Base-by-base conservation (phyloP, 352 stramenopile species). In the Pythium myriotylum region DNA sequence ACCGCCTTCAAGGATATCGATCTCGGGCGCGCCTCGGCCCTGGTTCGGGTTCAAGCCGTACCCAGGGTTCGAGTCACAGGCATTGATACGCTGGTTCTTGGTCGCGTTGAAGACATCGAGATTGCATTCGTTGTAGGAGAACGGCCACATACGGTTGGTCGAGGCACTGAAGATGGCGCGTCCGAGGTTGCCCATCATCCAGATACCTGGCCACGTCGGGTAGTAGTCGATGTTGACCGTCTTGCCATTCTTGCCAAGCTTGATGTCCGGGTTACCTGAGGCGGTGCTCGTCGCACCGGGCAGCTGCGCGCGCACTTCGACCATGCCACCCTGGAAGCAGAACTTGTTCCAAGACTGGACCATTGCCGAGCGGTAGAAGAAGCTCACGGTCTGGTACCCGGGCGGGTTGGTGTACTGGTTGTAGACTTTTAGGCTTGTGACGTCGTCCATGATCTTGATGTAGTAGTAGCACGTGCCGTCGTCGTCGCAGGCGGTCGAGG, bases 281-380 rank as follows among this genome's bases (percentile, higher is more conserved):
- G 59, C 45, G 5, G 37, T 81, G 26, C 83, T 74, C 1, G 84
- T 68, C n/a, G 91, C 87, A 2, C 92, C 93, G 0, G 93, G 94
- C 8, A 98, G 74, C 50, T 96, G 88, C 0, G 86, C 81, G 45
- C 83, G 74, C 13, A 97, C 71, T 61, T 98, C 91, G 27, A 97
- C 61, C 59, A 98, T 86, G 4, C 93, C 93, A 5, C 91, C 93
- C 33, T 95, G 94, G 63, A 97, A 97, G 65, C 93, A 98, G 67
- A 98, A 98, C 49, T 97, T 97, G 66, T 97, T 97, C 92, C 92
- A 98, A 0, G 72, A 82, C 70, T 97, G 91, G 1, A 97, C 45
- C 90, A 97, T 97, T 7, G 78, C 89, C 26, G 77, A 82, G 4
- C 61, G 49, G 54, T 79, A 79, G n/a, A 54, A 65, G 54, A 83